Conservation (phyloP, 1,139 yeast species). For the Sugiyamaella xylanicola region DNA sequence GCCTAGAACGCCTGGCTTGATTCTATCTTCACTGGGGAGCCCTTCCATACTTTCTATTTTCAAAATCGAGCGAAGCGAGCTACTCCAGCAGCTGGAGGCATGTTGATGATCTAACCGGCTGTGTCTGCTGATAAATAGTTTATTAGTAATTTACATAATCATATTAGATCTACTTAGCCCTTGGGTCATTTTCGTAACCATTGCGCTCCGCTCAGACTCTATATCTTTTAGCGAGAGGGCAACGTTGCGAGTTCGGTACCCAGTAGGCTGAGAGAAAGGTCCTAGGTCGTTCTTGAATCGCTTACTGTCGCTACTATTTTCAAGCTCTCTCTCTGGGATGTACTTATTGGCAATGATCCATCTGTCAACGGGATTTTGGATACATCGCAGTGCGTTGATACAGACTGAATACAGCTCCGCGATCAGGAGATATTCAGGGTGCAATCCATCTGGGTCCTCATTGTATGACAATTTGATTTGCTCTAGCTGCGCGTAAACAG, state of each 20-base stretch:
- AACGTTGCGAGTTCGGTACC: conserved; percentile 24
- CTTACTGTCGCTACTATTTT: conserved; percentile 17
- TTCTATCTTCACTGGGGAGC: too few species aligned
- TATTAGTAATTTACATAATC: conserved; percentile 8
- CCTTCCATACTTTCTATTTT: too few species aligned
- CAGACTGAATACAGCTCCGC: conserved; percentile 27
- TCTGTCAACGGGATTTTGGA: conserved; percentile 33
- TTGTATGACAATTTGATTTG: conserved; percentile 21
- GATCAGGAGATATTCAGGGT: conserved; percentile 20
- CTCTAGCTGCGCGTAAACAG: conserved; percentile 31
- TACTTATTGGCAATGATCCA: conserved; percentile 36
- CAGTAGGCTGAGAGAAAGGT: conserved; percentile 3
- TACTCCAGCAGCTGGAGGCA: too few species aligned
- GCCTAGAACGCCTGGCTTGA: too few species aligned
- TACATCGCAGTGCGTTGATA: conserved; percentile 38
- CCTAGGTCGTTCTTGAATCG: conserved; percentile 14
- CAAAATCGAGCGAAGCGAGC: too few species aligned
- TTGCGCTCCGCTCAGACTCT: conserved; percentile 26
- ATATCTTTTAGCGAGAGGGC: conserved; percentile 30
- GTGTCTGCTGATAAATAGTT: not conserved
- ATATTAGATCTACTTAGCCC: conserved; percentile 5
- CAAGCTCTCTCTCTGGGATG: conserved; percentile 24
- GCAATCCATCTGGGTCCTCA: conserved; percentile 12
- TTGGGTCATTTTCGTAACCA: conserved; percentile 18
- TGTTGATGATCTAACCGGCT: too few species aligned